Percentiles rank a stretch among this genome's conserved stretches.
Evolutionary conservation across 306 rosid genomes (phyloP).

Genomic region (Gynostemma pentaphyllum): DNA sequence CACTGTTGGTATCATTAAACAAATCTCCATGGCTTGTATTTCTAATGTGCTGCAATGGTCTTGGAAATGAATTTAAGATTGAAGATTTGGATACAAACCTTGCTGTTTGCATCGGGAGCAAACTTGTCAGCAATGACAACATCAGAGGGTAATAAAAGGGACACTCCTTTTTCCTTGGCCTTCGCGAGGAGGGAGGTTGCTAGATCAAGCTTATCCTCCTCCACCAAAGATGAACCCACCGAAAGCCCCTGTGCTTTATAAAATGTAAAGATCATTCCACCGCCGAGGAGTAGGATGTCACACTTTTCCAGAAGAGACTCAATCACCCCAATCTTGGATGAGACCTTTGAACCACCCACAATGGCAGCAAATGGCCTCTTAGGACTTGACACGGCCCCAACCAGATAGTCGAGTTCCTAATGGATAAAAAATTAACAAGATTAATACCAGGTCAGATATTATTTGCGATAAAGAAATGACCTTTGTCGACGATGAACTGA

Average conservation of each 20-base stretch:
- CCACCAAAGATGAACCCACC: conserved; percentile 96
- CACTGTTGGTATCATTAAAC: neutral
- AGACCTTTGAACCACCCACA: conserved; percentile 99
- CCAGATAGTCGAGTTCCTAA: conserved; percentile 99
- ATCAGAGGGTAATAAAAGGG: conserved; percentile 82
- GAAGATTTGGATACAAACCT: conserved; percentile 42
- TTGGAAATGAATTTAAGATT: conserved; percentile 1
- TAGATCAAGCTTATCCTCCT: conserved; percentile 83
- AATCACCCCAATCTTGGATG: conserved; percentile 94
- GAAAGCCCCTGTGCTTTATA: conserved; percentile 98
- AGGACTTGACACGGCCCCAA: conserved; percentile 93
- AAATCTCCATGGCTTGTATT: neutral
- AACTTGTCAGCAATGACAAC: conserved; percentile 93
- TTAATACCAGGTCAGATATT: neutral
- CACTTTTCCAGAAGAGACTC: conserved; percentile 87
- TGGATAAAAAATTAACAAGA: neutral
- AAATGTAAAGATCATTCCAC: conserved; percentile 99
- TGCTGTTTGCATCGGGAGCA: conserved; percentile 99
- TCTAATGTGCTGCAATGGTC: neutral
- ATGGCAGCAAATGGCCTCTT: conserved; percentile 99
- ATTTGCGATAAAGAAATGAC: neutral
- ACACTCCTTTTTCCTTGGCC: conserved; percentile 95
- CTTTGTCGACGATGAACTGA: neutral
- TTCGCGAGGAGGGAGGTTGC: conserved; percentile 75
- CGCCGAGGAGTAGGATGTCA: conserved; percentile 89